A percentile compares a stretch with the other conserved stretches of the same genome.
Conservation (phyloP, 169 alveolate genomes). For the Plasmodium reichenowi region DNA sequence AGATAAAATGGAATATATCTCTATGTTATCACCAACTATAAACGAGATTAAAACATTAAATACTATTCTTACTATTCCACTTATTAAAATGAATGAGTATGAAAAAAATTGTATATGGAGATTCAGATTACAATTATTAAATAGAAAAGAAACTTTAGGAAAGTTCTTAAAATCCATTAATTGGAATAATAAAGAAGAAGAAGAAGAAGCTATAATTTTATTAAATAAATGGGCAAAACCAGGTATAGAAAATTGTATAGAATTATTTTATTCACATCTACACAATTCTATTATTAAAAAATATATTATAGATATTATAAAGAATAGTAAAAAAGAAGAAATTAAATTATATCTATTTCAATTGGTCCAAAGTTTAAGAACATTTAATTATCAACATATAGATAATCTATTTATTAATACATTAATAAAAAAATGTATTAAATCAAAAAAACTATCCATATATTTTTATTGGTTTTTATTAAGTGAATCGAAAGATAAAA, state of each 20-base stretch:
- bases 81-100: conserved; percentile 58
- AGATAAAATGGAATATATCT: conserved; percentile 4
- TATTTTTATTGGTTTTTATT: conserved; percentile 67
- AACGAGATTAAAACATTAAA: conserved; percentile 53
- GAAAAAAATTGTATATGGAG: conserved; percentile 78
- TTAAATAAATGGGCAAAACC: conserved; percentile 78
- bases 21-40: conserved; percentile 28
- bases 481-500: conserved; percentile 58
- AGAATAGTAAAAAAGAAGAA: conserved; percentile 41
- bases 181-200: conserved; percentile 65
- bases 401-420: conserved; percentile 51
- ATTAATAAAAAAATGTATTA: conserved; percentile 45
- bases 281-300: conserved; percentile 28
- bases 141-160: conserved; percentile 71
- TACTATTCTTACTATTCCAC: conserved; percentile 24
- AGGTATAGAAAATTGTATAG: conserved; percentile 72
- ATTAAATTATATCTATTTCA: conserved; percentile 60
- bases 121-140: conserved; percentile 69
- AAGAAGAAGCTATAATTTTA: conserved; percentile 50
- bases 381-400: conserved; percentile 29
- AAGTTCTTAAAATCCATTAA: conserved; percentile 78
- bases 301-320: conserved; percentile 51
- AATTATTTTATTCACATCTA: conserved; percentile 77
- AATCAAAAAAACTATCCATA: conserved; percentile 52
- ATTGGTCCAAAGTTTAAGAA: conserved; percentile 45